A percentile compares a stretch with the other conserved stretches of the same genome.
Conservation (phyloP, 257 asterid genomes). For the Scutellaria baicalensis region DNA sequence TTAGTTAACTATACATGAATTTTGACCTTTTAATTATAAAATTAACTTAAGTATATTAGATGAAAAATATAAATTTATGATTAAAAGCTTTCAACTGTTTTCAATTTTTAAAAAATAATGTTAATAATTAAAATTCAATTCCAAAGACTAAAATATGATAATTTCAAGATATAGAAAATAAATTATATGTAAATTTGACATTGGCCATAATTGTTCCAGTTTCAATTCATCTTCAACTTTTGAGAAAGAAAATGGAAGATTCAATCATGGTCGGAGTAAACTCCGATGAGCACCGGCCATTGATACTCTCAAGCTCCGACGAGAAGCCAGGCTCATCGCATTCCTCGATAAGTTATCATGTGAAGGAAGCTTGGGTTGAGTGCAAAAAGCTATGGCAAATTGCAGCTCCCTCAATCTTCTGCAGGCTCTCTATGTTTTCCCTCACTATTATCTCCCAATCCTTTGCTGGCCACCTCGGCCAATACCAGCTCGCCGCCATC, state of each 20-base stretch:
- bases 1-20: no score
- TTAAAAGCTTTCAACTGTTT: no score
- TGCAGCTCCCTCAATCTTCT: slow-evolving; percentile 47
- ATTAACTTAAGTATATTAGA: no score
- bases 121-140: no score
- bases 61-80: no score
- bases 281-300: neutral
- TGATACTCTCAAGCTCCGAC: neutral
- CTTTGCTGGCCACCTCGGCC: slow-evolving; percentile 45
- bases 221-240: no score
- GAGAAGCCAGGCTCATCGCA: neutral
- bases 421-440: slow-evolving; percentile 51
- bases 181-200: no score
- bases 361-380: slow-evolving; percentile 25
- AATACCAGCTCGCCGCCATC: slow-evolving; percentile 45
- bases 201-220: no score
- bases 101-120: no score
- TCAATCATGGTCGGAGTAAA: neutral
- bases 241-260: neutral
- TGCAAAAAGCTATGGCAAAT: slow-evolving; percentile 42
- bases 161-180: no score
- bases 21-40: no score
- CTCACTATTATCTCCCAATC: slow-evolving; percentile 46
- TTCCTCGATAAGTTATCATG: neutral
- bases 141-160: no score